Conservation (phyloP, 306 rosid genomes). For the Prunus mira region DNA sequence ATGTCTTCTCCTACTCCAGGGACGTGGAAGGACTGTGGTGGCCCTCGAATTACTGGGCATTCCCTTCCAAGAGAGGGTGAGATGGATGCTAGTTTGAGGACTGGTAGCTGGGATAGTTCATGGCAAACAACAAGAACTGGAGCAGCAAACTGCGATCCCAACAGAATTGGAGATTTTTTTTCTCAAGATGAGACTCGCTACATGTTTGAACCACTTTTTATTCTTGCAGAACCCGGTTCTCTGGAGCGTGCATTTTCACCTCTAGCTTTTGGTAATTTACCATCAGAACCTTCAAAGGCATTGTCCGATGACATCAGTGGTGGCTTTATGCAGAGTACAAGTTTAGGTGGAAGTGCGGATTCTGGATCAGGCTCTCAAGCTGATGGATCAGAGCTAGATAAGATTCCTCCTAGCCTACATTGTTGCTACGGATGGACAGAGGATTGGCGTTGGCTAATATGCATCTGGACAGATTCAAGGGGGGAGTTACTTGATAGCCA, state of each 20-base stretch:
- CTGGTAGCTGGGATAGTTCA: constrained; percentile 86
- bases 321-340: constrained; percentile 51
- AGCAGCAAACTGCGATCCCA: constrained; percentile 69
- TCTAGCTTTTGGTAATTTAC: constrained; percentile 44
- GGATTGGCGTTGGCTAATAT: constrained; percentile 99
- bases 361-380: constrained; percentile 59
- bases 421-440: constrained; percentile 99
- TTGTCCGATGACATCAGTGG: constrained; percentile 76
- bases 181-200: constrained; percentile 72
- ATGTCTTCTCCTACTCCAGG: constrained; percentile 82
- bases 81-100: constrained; percentile 87
- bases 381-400: constrained; percentile 76
- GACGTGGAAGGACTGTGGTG: constrained; percentile 94
- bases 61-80: constrained; percentile 94
- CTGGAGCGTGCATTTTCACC: constrained; percentile 74
- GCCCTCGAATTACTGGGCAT: constrained; percentile 82
- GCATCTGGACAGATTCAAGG: constrained; percentile 96
- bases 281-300: constrained; percentile 70
- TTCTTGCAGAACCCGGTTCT: constrained; percentile 95
- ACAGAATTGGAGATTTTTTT: constrained; percentile 66
- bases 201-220: constrained; percentile 97
- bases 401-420: constrained; percentile 85
- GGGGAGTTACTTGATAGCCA: constrained; percentile 94
- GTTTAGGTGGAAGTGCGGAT: constrained; percentile 59
- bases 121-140: constrained; percentile 85